Base-by-base conservation (phyloP, 1,284 basidiomycete species). In the Rugosomyces carneus region DNA sequence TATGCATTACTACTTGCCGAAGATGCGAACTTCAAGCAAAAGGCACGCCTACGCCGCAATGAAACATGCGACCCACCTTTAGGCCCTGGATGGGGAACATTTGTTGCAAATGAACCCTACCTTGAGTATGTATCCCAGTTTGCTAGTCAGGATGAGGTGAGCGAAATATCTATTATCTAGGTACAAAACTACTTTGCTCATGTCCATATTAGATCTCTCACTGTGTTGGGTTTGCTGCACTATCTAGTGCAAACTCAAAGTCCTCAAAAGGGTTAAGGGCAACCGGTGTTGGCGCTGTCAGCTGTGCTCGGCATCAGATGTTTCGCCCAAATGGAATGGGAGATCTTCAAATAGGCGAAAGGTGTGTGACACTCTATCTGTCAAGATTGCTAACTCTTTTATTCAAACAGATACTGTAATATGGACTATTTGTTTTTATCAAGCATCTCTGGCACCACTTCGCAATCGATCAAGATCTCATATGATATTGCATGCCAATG, bases 401-500 rank as follows among this genome's bases (percentile, higher is more conserved):
- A 40, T 19, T 8, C 31, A 15, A 16, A 21, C 34, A 64, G 61
- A 27, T 62, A 59, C 41, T 44, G 43, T 13, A 60, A 61, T 44
- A 61, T 61, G 50, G 59, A 62, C 37, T 61, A 57, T 36, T 36
- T 54, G 7, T 52, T 60, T 20, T 43, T 59, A n/a, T 54, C 45
- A 7, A 44, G 36, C n/a, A 42, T 51, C 29, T 37, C 26, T n/a
- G 36, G 32, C 6, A 40, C 41, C 9, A 16, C 20, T 19, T 29
- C 37, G 9, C 39, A 26, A 2, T 16, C 1, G 5, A 19, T 59
- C 13, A 40, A 54, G 16, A 29, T 60, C 13, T 58, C 57, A 0
- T 63, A 63, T 40, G 58, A 62, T 45, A 61, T 63, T 26, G 53
- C 51, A 4, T 63, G 61, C 37, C 59, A 61, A 36, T 63, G 53